phyloP scores from a whole-genome alignment of 345 rosid genomes.

The Theobroma cacao region DNA sequence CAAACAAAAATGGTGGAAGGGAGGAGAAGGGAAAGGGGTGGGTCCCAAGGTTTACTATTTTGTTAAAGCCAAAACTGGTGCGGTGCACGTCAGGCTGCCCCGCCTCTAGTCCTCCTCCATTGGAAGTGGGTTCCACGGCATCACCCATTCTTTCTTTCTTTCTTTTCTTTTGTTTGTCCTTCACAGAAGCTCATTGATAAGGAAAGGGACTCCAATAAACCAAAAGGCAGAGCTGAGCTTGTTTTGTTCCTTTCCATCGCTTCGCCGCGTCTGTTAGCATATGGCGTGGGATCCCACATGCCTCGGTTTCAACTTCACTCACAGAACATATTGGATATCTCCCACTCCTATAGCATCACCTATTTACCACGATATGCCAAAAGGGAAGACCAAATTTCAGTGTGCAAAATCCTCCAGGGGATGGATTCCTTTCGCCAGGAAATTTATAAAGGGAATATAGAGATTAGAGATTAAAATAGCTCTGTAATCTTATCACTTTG shows the following conservation, averaged over 20 bases:
- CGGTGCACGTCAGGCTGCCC: slow-evolving; percentile 55
- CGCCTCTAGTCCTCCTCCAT: slow-evolving; percentile 44
- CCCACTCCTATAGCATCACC: not conserved
- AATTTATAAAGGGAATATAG: too few species aligned
- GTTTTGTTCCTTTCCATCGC: slow-evolving; percentile 17
- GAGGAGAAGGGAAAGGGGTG: not conserved
- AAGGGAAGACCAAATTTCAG: too few species aligned
- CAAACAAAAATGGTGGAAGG: not conserved
- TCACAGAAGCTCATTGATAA: not conserved
- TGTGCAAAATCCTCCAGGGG: too few species aligned
- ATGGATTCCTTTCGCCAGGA: too few species aligned
- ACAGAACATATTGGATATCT: not conserved
- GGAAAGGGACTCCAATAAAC: not conserved
- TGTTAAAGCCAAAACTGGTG: slow-evolving; percentile 26
- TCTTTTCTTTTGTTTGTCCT: not conserved
- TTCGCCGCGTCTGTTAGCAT: slow-evolving; percentile 41
- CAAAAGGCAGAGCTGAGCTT: not conserved
- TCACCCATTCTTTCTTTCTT: slow-evolving; percentile 15
- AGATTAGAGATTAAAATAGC: too few species aligned
- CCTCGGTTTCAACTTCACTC: too few species aligned
- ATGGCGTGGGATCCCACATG: slow-evolving; percentile 25
- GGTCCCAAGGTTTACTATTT: slow-evolving; percentile 11
- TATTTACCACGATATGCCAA: too few species aligned
- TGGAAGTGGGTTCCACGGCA: slow-evolving; percentile 77
- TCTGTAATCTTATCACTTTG: too few species aligned